Evolutionary conservation across 2,329 filamentous ascomycete species (phyloP).

Genomic region (Apiospora aurea): DNA sequence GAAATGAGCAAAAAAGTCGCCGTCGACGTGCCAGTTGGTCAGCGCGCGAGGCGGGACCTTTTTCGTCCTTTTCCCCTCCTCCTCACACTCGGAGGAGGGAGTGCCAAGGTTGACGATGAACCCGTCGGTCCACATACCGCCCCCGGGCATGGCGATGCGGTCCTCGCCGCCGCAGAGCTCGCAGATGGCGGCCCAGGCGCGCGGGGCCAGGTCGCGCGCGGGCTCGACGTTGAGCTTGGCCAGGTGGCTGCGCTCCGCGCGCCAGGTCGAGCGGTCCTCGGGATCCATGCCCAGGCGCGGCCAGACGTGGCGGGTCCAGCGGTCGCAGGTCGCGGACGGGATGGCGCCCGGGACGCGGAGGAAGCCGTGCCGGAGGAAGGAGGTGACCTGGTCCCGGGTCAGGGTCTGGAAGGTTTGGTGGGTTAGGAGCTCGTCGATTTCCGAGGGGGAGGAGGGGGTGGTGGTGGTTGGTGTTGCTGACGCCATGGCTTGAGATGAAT

Average conservation of each 20-base stretch:
- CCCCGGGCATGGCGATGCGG: conserved; percentile 44
- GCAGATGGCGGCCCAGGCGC: conserved; percentile 61
- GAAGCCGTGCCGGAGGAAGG: background rate
- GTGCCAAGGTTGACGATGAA: conserved; percentile 64
- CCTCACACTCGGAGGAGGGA: conserved; percentile 37
- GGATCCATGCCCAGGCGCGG: conserved; percentile 55
- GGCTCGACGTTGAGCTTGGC: conserved; percentile 51
- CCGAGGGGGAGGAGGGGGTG: background rate
- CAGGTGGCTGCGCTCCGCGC: conserved; percentile 59
- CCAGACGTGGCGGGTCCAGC: background rate
- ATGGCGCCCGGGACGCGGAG: background rate
- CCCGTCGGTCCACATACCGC: conserved; percentile 56
- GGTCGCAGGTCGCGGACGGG: background rate
- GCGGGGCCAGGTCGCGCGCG: conserved; percentile 55
- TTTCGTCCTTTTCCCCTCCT: conserved; percentile 41
- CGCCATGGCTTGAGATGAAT: background rate
- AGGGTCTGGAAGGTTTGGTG: background rate
- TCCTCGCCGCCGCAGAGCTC: conserved; percentile 58
- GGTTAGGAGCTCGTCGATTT: background rate
- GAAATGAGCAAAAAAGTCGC: conserved; percentile 64
- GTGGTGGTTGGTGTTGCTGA: background rate
- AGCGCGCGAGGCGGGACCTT: conserved; percentile 42
- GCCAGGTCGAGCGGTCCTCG: conserved; percentile 60
- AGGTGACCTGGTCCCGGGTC: background rate
- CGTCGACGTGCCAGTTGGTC: conserved; percentile 61